Conservation (phyloP, 2,329 filamentous ascomycete species). For the Botryosphaeria agaves region DNA sequence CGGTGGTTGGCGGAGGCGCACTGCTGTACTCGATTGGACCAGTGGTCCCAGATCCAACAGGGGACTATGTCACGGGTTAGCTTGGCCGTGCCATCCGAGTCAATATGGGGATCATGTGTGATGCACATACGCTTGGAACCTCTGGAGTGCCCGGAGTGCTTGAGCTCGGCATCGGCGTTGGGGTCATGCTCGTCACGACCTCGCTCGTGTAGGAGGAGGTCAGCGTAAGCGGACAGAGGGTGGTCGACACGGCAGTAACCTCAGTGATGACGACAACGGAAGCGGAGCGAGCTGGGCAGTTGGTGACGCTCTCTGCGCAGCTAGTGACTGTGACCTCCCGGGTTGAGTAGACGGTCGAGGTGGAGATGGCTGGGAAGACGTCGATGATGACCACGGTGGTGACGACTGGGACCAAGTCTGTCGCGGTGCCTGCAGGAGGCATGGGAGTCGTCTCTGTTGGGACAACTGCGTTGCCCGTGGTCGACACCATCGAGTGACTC, state of each 20-base stretch:
- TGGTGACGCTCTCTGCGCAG: constrained; percentile 19
- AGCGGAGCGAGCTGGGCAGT: constrained; percentile 16
- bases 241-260: constrained; percentile 22
- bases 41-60: neutral
- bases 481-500: no score
- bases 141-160: neutral
- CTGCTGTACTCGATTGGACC: neutral
- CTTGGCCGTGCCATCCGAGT: no score
- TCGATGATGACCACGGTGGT: constrained; percentile 11
- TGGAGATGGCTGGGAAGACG: constrained; percentile 15
- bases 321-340: constrained; percentile 23
- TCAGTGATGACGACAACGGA: constrained; percentile 19
- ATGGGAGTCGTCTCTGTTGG: no score
- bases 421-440: no score
- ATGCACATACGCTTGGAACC: neutral
- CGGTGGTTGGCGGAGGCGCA: neutral
- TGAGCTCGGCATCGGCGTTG: neutral
- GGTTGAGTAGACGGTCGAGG: constrained; percentile 24
- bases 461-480: no score
- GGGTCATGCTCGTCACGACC: constrained; percentile 5
- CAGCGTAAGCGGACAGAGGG: constrained; percentile 23
- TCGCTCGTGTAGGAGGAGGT: constrained; percentile 6
- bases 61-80: no score
- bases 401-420: no score
- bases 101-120: neutral